These are phyloP conservation scores for Lophium mytilinum DNA, from an alignment of 495 filamentous ascomycete genomes.

Conservation along the genomic window DNA sequence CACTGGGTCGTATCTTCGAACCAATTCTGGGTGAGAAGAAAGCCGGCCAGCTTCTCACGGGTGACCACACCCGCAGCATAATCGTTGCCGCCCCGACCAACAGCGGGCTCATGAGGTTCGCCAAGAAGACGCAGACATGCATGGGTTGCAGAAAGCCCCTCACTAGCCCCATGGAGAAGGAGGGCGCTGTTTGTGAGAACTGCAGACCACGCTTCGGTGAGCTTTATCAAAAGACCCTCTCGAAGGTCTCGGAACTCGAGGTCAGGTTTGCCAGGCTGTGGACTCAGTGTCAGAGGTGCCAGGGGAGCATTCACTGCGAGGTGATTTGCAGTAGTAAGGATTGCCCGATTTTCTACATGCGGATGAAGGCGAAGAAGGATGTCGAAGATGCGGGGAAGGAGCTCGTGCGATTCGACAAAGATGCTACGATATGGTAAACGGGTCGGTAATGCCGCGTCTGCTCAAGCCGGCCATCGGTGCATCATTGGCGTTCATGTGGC, in stretches of 20 bases:
- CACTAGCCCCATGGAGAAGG: slow-evolving; percentile 63
- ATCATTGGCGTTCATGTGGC: too few species aligned
- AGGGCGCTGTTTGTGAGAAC: slow-evolving; percentile 79
- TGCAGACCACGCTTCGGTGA: slow-evolving; percentile 81
- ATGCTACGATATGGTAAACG: slow-evolving; percentile 51
- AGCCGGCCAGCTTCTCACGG: slow-evolving; percentile 69
- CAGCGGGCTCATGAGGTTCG: slow-evolving; percentile 95
- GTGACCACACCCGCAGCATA: slow-evolving; percentile 88
- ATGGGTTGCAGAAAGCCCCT: slow-evolving; percentile 99
- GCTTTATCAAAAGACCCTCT: slow-evolving; percentile 84
- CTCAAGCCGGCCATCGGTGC: too few species aligned
- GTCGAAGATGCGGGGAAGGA: slow-evolving; percentile 93
- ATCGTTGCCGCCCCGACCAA: slow-evolving; percentile 80
- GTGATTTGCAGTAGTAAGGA: slow-evolving; percentile 95
- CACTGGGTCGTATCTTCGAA: slow-evolving; percentile 91
- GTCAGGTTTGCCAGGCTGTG: slow-evolving; percentile 87
- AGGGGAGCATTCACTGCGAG: slow-evolving; percentile 94
- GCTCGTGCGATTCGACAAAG: slow-evolving; percentile 79
- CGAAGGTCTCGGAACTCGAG: slow-evolving; percentile 82
- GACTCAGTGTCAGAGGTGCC: slow-evolving; percentile 98
- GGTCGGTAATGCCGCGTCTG: neutral
- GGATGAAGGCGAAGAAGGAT: slow-evolving; percentile 99
- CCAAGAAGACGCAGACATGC: slow-evolving; percentile 94
- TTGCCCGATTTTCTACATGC: slow-evolving; percentile 99
- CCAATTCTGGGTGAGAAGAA: slow-evolving; percentile 91